Conservation (phyloP, 1,284 basidiomycete species). For the Naganishia sp. region DNA sequence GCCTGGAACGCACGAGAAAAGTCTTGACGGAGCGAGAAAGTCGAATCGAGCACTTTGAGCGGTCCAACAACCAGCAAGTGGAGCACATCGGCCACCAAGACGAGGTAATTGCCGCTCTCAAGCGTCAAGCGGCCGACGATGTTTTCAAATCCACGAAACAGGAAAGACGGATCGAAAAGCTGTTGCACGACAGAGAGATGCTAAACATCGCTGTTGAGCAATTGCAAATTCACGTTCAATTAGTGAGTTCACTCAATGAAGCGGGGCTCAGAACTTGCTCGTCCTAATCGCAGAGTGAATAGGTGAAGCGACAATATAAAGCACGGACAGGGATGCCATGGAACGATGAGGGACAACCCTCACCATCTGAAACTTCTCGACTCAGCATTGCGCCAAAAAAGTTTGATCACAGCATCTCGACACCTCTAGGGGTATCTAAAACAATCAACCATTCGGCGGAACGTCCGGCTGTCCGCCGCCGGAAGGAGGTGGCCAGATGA, state of each 20-base stretch:
- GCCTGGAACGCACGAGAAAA: not conserved
- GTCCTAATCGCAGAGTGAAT: not conserved
- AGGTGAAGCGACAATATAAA: constrained; percentile 28
- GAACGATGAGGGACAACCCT: constrained; percentile 10
- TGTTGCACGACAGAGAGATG: constrained; percentile 22
- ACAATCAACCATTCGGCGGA: constrained; percentile 15
- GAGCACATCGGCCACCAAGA: constrained; percentile 9
- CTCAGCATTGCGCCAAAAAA: constrained; percentile 2
- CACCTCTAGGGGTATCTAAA: constrained; percentile 14
- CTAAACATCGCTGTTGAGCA: constrained; percentile 24
- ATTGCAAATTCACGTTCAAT: constrained; percentile 25
- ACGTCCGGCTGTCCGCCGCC: not conserved
- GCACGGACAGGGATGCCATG: constrained; percentile 12
- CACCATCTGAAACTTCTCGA: not conserved
- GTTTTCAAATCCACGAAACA: constrained; percentile 21
- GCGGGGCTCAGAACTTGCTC: not conserved
- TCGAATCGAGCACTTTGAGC: not conserved
- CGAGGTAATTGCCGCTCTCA: not conserved
- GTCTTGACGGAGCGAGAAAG: not conserved
- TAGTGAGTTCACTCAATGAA: not conserved
- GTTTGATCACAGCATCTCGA: constrained; percentile 9
- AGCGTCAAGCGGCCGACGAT: constrained; percentile 16
- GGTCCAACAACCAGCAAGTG: not conserved
- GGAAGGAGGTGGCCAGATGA: too few relatives aligned
- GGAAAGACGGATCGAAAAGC: constrained; percentile 23